Percentiles rank a stretch among this genome's conserved stretches.
phyloP scores from a whole-genome alignment of 768 basidiomycete genomes.

The Phylloporus scabripes region DNA sequence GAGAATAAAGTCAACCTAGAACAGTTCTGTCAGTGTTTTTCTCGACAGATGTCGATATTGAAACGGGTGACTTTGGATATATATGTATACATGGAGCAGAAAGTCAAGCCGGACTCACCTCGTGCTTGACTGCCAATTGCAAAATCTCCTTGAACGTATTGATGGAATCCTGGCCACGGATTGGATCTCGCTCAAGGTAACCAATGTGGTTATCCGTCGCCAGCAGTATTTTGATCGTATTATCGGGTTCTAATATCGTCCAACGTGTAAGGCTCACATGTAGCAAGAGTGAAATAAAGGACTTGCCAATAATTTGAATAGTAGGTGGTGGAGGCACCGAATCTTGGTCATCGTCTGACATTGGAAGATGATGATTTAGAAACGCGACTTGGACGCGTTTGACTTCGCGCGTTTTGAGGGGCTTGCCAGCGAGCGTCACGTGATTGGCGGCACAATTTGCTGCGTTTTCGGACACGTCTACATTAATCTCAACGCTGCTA shows the following conservation, averaged over 20 bases:
- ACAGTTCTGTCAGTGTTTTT: slow-evolving; percentile 2
- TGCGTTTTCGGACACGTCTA: slow-evolving; percentile 5
- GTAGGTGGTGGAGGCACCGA: slow-evolving; percentile 30
- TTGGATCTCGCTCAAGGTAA: slow-evolving; percentile 88
- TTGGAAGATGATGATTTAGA: slow-evolving; percentile 5
- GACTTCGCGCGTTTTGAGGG: background rate
- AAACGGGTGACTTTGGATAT: background rate
- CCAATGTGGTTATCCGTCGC: slow-evolving; percentile 98
- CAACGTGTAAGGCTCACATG: slow-evolving; percentile 1
- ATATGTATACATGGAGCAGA: background rate
- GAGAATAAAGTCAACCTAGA: slow-evolving; percentile 90
- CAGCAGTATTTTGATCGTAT: slow-evolving; percentile 78
- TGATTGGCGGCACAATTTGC: slow-evolving; percentile 5
- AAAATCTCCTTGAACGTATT: slow-evolving; percentile 94
- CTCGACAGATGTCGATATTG: background rate
- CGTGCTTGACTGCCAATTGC: slow-evolving; percentile 81
- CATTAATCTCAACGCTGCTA: background rate
- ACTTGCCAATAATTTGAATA: slow-evolving; percentile 38
- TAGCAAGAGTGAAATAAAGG: slow-evolving; percentile 1
- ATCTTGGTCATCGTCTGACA: slow-evolving; percentile 25
- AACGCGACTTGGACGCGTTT: slow-evolving; percentile 9
- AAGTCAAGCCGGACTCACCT: slow-evolving; percentile 48
- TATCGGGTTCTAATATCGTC: slow-evolving; percentile 42
- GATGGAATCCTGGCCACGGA: slow-evolving; percentile 92
- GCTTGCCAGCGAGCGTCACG: slow-evolving; percentile 12